Base-by-base conservation (phyloP, 2,329 filamentous ascomycete genomes). In the Ophiostoma sp. region DNA sequence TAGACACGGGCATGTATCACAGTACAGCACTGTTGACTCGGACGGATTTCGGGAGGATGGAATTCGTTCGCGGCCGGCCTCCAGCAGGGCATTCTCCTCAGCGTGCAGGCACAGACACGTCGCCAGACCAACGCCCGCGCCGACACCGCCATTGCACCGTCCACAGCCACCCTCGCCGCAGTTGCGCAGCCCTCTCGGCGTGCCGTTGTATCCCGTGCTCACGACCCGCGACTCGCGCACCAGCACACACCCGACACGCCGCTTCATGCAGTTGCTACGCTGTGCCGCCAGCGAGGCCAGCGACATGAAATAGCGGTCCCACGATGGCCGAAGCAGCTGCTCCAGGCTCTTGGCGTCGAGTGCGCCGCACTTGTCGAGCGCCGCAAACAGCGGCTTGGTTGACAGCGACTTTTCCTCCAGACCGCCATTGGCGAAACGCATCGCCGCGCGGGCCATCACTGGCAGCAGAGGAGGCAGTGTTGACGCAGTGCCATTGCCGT, bases 301-400 rank as follows among this genome's bases (percentile, higher is more conserved):
- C 55, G 91, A 87, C 95, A 99, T 99, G 76, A 99, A 99, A 81
- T 99, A 99, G 74, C 91, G 89, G 78, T 99, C 95, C 95, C 95
- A 99, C 65, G 87, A 89, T 0, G 95, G 95, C 1, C 95, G 87
- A 47, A 99, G 83, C 1, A 95, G 89, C 73, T 90, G 69, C 67
- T 70, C 69, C 38, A 65, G 60, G 69, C 69, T 85, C 45, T 89
- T 85, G 75, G 95, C 88, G 1, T 89, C 84, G 40, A 99, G 85
- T 2, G 63, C 63, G 76, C 96, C 86, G 7, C 97, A 84, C 64
- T 86, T 84, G 65, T 85, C 83, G 1, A 99, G 85, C 8, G 90
- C 89, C 3, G 84, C 81, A 76, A 92, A 88, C 5, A 98, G 84
- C 72, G 89, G 85, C 9, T 86, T 80, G 1, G 96, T 79, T 40